Base-by-base conservation (phyloP, 2,329 filamentous ascomycete species). In the Purpureocillium lavendulum region DNA sequence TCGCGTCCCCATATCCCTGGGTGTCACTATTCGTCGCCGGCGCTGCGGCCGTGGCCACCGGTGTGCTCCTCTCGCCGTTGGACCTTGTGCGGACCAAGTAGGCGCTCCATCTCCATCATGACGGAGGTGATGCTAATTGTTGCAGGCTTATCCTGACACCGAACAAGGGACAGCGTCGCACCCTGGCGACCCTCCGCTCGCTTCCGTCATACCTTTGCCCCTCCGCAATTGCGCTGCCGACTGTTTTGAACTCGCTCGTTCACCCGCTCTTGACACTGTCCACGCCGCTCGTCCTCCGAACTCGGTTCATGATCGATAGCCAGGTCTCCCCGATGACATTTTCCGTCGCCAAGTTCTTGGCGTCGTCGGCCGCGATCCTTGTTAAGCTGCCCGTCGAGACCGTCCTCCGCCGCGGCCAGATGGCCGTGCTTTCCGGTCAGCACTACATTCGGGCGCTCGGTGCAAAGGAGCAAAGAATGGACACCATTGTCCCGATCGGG, bases 311-410 rank as follows among this genome's bases (percentile, higher is more conserved):
- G 46, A 81, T 97, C 51, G 87, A 95, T 58, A 85, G 84, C 17
- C 75, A 92, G 40, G 66, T 83, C 24, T 87, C 87, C 6, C 89
- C 92, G 0, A 80, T 80, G 33, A 76, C 84, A 12, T 97, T 94
- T 69, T 87, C 83, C 15, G 58, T 95, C 34, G 79, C 80, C 54
- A 86, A 86, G 39, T 95, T 97, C 62, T 70, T 86, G 49, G 80
- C 86, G 12, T 88, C 86, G 3, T 80, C 82, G 1, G 71, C 80
- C 2, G 89, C 94, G 36, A 75, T 97, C 26, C 84, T 92, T 52
- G 62, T 95, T 49, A 89, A 90, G 54, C 77, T 97, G 11, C 92
- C 92, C 0, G 70, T 97, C 4, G 92, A 98, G 63, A 97, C 90
- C 1, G 84, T 95, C 13, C 73, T 97, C 7, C 82, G 92, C 35